phyloP scores from a whole-genome alignment of 2,329 filamentous ascomycete species.

The Cladosporium colombiae region DNA sequence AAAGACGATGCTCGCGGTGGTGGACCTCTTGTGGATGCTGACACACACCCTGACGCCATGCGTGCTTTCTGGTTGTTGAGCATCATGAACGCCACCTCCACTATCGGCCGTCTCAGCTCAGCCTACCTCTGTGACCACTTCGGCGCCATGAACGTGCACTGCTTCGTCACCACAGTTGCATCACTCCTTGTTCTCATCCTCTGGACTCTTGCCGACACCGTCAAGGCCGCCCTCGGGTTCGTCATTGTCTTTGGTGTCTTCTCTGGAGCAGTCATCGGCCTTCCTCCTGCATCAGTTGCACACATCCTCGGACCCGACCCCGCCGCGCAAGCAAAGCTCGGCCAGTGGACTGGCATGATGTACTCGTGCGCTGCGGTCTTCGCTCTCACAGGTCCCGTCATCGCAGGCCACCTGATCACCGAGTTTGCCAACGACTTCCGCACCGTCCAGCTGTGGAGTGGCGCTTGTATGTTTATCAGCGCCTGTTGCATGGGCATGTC shows the following conservation, averaged over 20 bases:
- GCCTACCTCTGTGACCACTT: conserved; percentile 48
- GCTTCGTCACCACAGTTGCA: conserved; percentile 42
- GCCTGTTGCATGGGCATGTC: conserved; percentile 42
- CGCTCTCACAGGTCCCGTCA: conserved; percentile 50
- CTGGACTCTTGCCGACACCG: conserved; percentile 45
- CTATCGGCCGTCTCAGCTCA: conserved; percentile 48
- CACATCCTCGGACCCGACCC: conserved; percentile 43
- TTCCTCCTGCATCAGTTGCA: conserved; percentile 52
- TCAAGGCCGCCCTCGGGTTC: conserved; percentile 47
- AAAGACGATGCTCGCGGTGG: conserved; percentile 33
- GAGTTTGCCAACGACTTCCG: conserved; percentile 42
- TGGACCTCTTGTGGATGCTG: conserved; percentile 24
- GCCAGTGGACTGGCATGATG: conserved; percentile 57
- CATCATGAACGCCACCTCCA: conserved; percentile 54
- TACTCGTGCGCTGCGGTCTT: conserved; percentile 49
- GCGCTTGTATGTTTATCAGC: conserved; percentile 44
- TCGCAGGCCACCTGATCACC: conserved; percentile 50
- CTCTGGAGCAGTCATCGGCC: conserved; percentile 52
- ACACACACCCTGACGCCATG: conserved; percentile 37
- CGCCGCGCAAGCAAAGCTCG: conserved; percentile 43
- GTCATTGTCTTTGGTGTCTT: conserved; percentile 51
- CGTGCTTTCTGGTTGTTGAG: conserved; percentile 52
- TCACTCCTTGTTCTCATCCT: conserved; percentile 47
- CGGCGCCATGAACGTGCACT: conserved; percentile 51
- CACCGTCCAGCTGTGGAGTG: conserved; percentile 52